These are phyloP conservation scores for Orbilia oligospora DNA, from an alignment of 2,329 filamentous ascomycete genomes.

Conservation along the genomic window DNA sequence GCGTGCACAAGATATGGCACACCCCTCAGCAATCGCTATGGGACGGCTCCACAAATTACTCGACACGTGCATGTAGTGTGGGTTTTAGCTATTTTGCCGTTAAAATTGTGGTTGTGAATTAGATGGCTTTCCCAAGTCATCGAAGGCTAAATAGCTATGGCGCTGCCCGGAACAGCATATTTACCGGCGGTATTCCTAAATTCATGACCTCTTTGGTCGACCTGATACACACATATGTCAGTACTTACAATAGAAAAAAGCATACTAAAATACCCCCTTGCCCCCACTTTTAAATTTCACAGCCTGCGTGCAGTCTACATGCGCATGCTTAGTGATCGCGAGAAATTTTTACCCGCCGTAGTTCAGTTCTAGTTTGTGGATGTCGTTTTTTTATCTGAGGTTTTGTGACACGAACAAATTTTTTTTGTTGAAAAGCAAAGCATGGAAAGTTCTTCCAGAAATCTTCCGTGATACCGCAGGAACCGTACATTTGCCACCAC, in stretches of 20 bases:
- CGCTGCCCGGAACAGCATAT: constrained; percentile 34
- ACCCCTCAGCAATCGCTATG: constrained; percentile 43
- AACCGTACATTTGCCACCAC: constrained; percentile 57
- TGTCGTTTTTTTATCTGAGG: too few species aligned
- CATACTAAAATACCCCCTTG: constrained; percentile 34
- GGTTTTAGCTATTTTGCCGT: constrained; percentile 60
- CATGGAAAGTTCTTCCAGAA: constrained; percentile 57
- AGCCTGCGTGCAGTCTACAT: constrained; percentile 38
- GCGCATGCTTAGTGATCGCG: constrained; percentile 44
- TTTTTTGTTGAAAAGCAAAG: constrained; percentile 1
- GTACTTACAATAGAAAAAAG: background rate
- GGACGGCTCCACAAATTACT: constrained; percentile 56
- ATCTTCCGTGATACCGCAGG: constrained; percentile 55
- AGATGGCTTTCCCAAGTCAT: constrained; percentile 45
- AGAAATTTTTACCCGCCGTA: constrained; percentile 49
- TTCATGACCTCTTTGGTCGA: constrained; percentile 14
- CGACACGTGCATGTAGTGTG: constrained; percentile 53
- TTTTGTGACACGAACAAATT: constrained; percentile 15
- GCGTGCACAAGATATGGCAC: constrained; percentile 55
- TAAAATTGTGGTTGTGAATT: constrained; percentile 22
- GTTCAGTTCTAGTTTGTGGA: constrained; percentile 11
- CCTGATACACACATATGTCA: constrained; percentile 6
- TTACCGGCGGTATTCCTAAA: constrained; percentile 45
- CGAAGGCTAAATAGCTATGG: constrained; percentile 60
- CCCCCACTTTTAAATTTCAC: constrained; percentile 40